These are phyloP conservation scores for Sporothrix curviconia DNA, from an alignment of 2,329 filamentous ascomycete genomes.

Conservation along the genomic window DNA sequence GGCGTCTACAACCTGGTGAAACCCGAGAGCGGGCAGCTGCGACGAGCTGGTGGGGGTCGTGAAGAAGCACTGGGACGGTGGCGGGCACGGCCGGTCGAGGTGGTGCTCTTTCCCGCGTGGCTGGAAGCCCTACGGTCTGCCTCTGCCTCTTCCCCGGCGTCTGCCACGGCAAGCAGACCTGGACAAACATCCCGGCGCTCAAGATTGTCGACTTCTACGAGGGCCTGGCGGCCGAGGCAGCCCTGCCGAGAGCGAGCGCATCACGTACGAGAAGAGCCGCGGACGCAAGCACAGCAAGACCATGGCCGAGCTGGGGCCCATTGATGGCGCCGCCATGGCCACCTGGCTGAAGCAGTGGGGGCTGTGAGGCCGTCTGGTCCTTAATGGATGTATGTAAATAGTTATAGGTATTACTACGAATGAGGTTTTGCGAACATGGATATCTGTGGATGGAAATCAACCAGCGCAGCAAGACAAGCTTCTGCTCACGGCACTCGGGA, in stretches of 20 bases:
- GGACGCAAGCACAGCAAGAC: not conserved
- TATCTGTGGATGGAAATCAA: too few relatives aligned
- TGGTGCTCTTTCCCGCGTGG: conserved; percentile 42
- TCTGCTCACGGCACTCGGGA: too few relatives aligned
- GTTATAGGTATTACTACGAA: too few relatives aligned
- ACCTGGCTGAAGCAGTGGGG: not conserved
- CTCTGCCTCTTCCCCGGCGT: too few relatives aligned
- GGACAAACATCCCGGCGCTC: conserved; percentile 37
- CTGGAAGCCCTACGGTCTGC: conserved; percentile 37
- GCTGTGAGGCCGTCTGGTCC: too few relatives aligned
- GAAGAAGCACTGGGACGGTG: conserved; percentile 33
- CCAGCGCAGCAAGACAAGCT: too few relatives aligned
- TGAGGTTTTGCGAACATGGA: too few relatives aligned
- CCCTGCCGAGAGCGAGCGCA: not conserved
- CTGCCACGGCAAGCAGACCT: conserved; percentile 25
- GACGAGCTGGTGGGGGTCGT: conserved; percentile 34
- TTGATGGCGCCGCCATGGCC: not conserved
- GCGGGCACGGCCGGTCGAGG: too few relatives aligned
- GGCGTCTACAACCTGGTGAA: conserved; percentile 44
- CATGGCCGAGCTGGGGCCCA: not conserved
- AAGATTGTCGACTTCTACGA: conserved; percentile 47
- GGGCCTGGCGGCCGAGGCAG: not conserved
- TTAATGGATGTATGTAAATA: too few relatives aligned
- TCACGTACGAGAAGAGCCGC: not conserved
- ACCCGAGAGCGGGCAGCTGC: conserved; percentile 37